These are phyloP conservation scores for Trapa incisa DNA, from an alignment of 345 rosid genomes.

Conservation along the genomic window DNA sequence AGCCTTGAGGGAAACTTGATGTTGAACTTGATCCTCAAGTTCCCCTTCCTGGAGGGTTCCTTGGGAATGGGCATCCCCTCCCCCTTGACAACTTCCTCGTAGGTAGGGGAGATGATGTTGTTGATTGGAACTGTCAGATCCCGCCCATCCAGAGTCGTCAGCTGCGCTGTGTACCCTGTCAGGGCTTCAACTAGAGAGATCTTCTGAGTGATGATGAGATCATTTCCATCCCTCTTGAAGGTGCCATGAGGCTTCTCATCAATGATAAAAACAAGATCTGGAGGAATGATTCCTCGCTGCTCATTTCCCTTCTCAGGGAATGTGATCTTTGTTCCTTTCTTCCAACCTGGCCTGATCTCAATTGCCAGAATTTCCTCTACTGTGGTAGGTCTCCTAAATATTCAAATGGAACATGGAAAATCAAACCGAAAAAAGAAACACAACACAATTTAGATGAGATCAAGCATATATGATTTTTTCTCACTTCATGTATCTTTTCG, in stretches of 20 bases:
- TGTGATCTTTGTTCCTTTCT: constrained; percentile 79
- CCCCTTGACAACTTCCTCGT: constrained; percentile 73
- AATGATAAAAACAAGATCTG: constrained; percentile 60
- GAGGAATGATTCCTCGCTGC: constrained; percentile 47
- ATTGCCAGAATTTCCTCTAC: constrained; percentile 66
- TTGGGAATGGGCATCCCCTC: constrained; percentile 93
- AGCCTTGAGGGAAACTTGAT: constrained; percentile 72
- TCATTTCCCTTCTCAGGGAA: constrained; percentile 75
- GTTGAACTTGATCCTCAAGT: constrained; percentile 67
- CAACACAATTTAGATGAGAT: not conserved
- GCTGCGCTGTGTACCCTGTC: constrained; percentile 50
- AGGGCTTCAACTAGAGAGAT: constrained; percentile 69
- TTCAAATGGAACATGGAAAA: not conserved
- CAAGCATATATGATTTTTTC: not conserved
- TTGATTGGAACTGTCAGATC: constrained; percentile 37
- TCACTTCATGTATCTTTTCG: not conserved
- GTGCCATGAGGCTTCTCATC: constrained; percentile 77
- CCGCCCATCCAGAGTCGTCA: constrained; percentile 67
- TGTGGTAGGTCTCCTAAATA: constrained; percentile 46
- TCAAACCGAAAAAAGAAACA: not conserved
- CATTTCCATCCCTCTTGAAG: constrained; percentile 83
- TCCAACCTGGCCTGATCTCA: constrained; percentile 82
- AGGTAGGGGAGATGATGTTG: constrained; percentile 46
- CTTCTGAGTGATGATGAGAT: constrained; percentile 53
- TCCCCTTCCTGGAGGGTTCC: constrained; percentile 67